A percentile compares a stretch with the other conserved stretches of the same genome.
Conservation (phyloP, 371 early-diverging fungal genomes). For the Actinomortierella wolfii region DNA sequence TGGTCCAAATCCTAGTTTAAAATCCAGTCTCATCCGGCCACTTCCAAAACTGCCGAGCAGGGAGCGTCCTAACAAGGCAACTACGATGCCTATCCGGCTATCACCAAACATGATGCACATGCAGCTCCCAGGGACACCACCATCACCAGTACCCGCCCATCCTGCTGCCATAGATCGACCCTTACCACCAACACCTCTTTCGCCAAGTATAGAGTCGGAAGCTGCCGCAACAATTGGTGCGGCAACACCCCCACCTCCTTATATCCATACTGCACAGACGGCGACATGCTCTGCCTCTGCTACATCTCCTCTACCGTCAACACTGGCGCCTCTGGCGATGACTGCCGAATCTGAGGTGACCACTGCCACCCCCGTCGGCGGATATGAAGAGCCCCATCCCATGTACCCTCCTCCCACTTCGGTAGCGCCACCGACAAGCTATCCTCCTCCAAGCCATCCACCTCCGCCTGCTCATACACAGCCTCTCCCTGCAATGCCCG, state of each 20-base stretch:
- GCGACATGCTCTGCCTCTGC: no score
- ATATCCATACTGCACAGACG: background rate
- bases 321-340: background rate
- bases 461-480: constrained; percentile 2
- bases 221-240: background rate
- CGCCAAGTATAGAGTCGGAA: constrained; percentile 2
- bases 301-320: no score
- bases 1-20: background rate
- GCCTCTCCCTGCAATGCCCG: constrained; percentile 4
- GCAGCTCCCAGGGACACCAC: background rate
- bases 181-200: constrained; percentile 25
- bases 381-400: no score
- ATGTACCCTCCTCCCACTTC: no score
- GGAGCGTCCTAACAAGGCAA: no score
- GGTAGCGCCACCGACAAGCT: background rate
- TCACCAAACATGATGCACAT: background rate
- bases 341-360: background rate
- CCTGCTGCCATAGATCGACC: constrained; percentile 10
- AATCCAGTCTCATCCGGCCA: background rate
- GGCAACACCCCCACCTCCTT: background rate
- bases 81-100: background rate
- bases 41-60: constrained; percentile 1
- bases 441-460: constrained; percentile 3
- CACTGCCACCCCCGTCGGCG: no score
- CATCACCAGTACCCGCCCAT: background rate